Evolutionary conservation across 2,329 filamentous ascomycete species (phyloP).

Genomic region (Colletotrichum liaoningense): DNA sequence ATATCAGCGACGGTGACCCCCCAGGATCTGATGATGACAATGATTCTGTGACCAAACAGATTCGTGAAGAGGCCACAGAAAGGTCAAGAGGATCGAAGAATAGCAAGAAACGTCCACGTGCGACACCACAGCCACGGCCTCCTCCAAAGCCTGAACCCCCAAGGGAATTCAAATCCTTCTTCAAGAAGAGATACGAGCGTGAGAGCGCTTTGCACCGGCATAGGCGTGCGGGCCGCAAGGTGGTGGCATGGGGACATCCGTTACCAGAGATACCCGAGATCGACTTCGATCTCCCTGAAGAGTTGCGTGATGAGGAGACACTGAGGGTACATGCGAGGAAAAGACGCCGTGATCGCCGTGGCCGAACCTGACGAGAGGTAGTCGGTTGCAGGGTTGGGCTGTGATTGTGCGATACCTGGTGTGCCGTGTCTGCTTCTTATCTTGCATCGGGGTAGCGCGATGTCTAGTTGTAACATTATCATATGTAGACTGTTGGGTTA

Average conservation of each 20-base stretch:
- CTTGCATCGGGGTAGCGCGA: slow-evolving; percentile 18
- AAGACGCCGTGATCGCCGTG: slow-evolving; percentile 69
- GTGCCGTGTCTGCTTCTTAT: not conserved
- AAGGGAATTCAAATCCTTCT: slow-evolving; percentile 88
- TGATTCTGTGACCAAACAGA: slow-evolving; percentile 77
- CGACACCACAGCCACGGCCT: slow-evolving; percentile 31
- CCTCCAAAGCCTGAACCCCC: slow-evolving; percentile 51
- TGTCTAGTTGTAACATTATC: slow-evolving; percentile 26
- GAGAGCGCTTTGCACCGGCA: slow-evolving; percentile 81
- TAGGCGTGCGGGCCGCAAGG: slow-evolving; percentile 75
- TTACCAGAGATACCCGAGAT: slow-evolving; percentile 77
- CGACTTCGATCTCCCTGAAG: slow-evolving; percentile 82
- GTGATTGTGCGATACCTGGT: slow-evolving; percentile 5
- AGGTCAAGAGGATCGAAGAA: slow-evolving; percentile 56
- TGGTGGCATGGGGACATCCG: slow-evolving; percentile 83
- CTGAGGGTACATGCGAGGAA: slow-evolving; percentile 71
- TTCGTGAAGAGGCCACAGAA: slow-evolving; percentile 76
- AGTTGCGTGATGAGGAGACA: slow-evolving; percentile 67
- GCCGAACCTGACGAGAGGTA: slow-evolving; percentile 49
- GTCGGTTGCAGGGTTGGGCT: not conserved
- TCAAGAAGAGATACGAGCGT: slow-evolving; percentile 81
- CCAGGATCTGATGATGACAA: slow-evolving; percentile 74
- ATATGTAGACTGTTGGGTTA: slow-evolving; percentile 24
- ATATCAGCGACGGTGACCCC: slow-evolving; percentile 48
- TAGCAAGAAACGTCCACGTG: slow-evolving; percentile 44